phyloP scores from a whole-genome alignment of 805 yeast genomes.

The Candida chauliodis region DNA sequence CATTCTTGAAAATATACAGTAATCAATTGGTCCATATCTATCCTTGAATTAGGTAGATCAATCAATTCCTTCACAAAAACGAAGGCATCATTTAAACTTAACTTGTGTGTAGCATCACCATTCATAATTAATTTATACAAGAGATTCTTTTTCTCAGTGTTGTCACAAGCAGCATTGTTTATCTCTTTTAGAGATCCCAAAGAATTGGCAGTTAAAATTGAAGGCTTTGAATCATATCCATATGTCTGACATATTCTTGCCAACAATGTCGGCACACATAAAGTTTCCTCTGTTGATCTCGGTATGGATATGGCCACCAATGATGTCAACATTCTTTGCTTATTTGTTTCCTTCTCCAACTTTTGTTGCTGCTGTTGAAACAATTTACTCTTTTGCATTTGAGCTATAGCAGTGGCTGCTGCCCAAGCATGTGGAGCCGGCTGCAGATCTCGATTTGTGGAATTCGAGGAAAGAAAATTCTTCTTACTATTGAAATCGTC shows the following conservation, averaged over 20 bases:
- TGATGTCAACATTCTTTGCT: slow-evolving; percentile 35
- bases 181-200: slow-evolving; percentile 63
- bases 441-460: slow-evolving; percentile 40
- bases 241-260: slow-evolving; percentile 67
- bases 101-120: slow-evolving; percentile 20
- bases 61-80: slow-evolving; percentile 36
- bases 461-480: slow-evolving; percentile 7
- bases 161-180: slow-evolving; percentile 14
- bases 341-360: slow-evolving; percentile 26
- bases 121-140: slow-evolving; percentile 25
- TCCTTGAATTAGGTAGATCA: slow-evolving; percentile 45
- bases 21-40: slow-evolving; percentile 64
- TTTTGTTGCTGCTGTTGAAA: slow-evolving; percentile 17
- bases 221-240: slow-evolving; percentile 69
- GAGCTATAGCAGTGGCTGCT: slow-evolving; percentile 59
- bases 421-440: slow-evolving; percentile 75
- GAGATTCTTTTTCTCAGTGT: slow-evolving; percentile 10
- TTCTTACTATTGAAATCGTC: slow-evolving; percentile 19
- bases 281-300: slow-evolving; percentile 72
- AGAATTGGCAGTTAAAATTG: slow-evolving; percentile 67
- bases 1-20: slow-evolving; percentile 73
- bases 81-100: slow-evolving; percentile 37
- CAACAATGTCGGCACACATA: slow-evolving; percentile 67
- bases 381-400: slow-evolving; percentile 40
- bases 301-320: slow-evolving; percentile 71